A percentile compares a stretch with the other conserved stretches of the same genome.
phyloP scores from a whole-genome alignment of 495 filamentous ascomycete genomes.

The Tuber indicum region DNA sequence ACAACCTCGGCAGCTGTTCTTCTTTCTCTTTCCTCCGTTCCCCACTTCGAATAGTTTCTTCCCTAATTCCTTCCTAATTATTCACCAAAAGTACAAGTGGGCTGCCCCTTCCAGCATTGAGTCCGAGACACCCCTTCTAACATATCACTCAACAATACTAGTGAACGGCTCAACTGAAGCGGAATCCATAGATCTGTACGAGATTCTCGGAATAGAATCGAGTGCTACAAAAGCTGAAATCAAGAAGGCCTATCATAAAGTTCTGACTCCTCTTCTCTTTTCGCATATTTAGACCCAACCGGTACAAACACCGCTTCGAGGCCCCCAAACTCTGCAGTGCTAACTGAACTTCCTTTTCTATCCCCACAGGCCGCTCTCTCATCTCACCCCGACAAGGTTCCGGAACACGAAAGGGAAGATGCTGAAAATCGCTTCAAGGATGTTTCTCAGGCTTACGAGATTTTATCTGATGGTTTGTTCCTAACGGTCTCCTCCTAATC shows the following conservation, averaged over 20 bases:
- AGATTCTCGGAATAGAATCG: conserved; percentile 67
- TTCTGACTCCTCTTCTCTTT: conserved; percentile 41
- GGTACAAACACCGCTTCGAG: conserved; percentile 9
- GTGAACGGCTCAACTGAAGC: conserved; percentile 46
- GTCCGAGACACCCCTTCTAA: conserved; percentile 3
- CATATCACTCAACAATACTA: conserved; percentile 11
- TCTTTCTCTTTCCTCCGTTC: neutral
- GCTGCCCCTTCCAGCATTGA: neutral
- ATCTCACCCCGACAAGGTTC: conserved; percentile 92
- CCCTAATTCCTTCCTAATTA: neutral
- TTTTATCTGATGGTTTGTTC: conserved; percentile 68
- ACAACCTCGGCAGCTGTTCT: neutral
- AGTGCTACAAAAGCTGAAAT: conserved; percentile 72
- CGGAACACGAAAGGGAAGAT: conserved; percentile 71
- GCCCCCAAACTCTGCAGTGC: neutral
- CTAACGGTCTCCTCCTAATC: neutral
- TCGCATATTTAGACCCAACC: conserved; percentile 8
- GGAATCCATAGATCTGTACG: conserved; percentile 45
- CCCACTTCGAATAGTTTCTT: neutral
- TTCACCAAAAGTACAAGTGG: neutral
- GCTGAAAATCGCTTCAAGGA: conserved; percentile 88
- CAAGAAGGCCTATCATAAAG: conserved; percentile 97
- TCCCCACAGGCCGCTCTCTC: conserved; percentile 66
- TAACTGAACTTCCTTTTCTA: neutral
- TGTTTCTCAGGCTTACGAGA: conserved; percentile 91